Base-by-base conservation (phyloP, 2,329 filamentous ascomycete genomes). In the Xylariaceae sp. region DNA sequence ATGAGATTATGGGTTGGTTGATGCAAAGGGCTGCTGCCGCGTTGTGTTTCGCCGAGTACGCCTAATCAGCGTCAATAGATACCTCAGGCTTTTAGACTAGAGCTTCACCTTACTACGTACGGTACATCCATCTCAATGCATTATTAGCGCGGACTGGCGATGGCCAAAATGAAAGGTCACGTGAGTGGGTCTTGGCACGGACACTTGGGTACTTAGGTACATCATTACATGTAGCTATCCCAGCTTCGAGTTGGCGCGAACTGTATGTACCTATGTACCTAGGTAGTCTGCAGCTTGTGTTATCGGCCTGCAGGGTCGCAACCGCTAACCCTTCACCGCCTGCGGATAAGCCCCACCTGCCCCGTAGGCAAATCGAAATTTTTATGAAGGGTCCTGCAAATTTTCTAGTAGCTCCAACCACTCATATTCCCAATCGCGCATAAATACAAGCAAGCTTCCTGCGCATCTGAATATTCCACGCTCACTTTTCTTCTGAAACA, bases 361-460 rank as follows among this genome's bases (percentile, higher is more conserved):
- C 63, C 65, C 68, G 65, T 63, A 31, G 67, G 68, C 67, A 71
- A 56, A 68, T 58, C 54, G 53, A 64, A 56, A 53, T 64, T 68
- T 69, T 67, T 53, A 29, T 31, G 24, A 53, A 45, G 55, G 50
- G 50, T 48, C 61, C 47, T 52, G 40, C 24, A 59, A 67, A 65
- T 63, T 64, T 62, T 61, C 53, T 41, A 5, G 31, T 24, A 50
- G 60, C 58, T 52, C 59, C 56, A 62, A 61, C 62, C 61, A 65
- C 58, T 36, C 34, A 33, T 19, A 36, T 64, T 59, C 26, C 46
- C 39, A 36, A 16, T 58, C 51, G 56, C 36, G 58, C 61, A 69
- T 66, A 65, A 64, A 65, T 61, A 60, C 58, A 58, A 8, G 39
- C 50, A 41, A 55, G 56, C 40, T 53, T 52, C 51, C 49, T n/a